A percentile compares a stretch with the other conserved stretches of the same genome.
phyloP scores from a whole-genome alignment of 108 stramenopile species.

The Fragilariopsis cylindrus region DNA sequence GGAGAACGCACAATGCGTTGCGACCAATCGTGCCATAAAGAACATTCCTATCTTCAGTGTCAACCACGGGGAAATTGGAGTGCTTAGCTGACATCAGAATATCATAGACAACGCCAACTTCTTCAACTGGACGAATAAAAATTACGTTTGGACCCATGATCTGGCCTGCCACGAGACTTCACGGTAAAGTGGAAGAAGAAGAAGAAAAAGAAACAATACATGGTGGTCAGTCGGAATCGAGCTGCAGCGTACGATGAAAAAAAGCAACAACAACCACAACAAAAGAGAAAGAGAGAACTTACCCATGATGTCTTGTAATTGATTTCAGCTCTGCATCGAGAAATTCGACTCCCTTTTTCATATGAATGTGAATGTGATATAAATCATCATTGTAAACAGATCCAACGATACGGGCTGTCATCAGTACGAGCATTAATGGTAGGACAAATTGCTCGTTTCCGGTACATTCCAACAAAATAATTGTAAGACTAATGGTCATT shows the following conservation, averaged over 20 bases:
- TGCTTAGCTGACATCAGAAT: constrained; percentile 42
- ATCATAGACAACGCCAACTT: constrained; percentile 47
- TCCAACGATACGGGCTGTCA: constrained; percentile 67
- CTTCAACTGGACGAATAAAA: constrained; percentile 44
- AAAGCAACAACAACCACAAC: too few species aligned
- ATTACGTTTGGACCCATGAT: constrained; percentile 42
- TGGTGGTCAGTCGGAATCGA: neutral
- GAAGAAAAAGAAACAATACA: constrained; percentile 5
- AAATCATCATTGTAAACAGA: constrained; percentile 71
- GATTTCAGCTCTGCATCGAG: constrained; percentile 46
- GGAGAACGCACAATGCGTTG: constrained; percentile 44
- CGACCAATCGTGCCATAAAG: constrained; percentile 60
- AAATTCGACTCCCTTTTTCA: constrained; percentile 53
- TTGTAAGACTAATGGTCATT: constrained; percentile 85
- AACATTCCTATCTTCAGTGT: constrained; percentile 45
- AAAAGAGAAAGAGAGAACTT: constrained; percentile 2
- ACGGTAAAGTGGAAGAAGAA: neutral
- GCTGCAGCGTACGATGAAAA: neutral
- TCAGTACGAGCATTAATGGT: constrained; percentile 77
- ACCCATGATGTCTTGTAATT: constrained; percentile 40
- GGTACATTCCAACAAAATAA: constrained; percentile 80
- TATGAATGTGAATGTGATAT: constrained; percentile 76
- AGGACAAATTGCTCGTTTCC: constrained; percentile 80
- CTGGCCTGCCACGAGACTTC: constrained; percentile 40
- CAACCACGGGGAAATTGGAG: constrained; percentile 67